Base-by-base conservation (phyloP, 1,139 yeast species). In the Taiozyma onychis region DNA sequence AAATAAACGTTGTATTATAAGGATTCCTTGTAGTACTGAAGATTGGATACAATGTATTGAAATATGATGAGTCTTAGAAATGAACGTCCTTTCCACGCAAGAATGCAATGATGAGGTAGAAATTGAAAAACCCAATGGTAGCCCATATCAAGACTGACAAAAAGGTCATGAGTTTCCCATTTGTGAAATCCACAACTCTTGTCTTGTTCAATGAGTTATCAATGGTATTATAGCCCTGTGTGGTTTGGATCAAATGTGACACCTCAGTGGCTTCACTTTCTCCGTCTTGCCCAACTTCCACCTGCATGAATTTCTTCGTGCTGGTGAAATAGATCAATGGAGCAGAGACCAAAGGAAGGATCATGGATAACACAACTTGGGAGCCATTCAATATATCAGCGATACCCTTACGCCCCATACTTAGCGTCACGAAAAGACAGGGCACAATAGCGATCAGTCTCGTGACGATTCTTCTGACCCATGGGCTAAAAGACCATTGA, bases 301-400 rank as follows among this genome's bases (percentile, higher is more conserved):
- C 97, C 45, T 83, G 74, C 99, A 93, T 93, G 52, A 84, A 82
- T 45, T 77, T 70, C 58, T 81, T 83, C 48, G 80, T 78, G 54
- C 89, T 80, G 0, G 97, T 90, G 68, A 91, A 91, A 67, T 83
- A 86, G 45, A 91, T 81, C 57, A 91, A 71, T 9, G 98, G 98
- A 0, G 97, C 97, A 28, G 91, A 82, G 4, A 90, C 95, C 54
- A 90, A 81, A 1, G 99, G 99, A 51, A 93, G 73, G 50, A 93
- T 76, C 54, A 93, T 67, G 4, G 96, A 85, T 43, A 93, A 74
- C 11, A 88, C 88, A 27, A 93, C 99, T 66, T 93, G 99, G 53
- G 93, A 83, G 11, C 85, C 83, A 62, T 93, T 93, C 58, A 93
- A 74, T 13, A 89, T 87, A 48, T 77, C 78, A 26, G 93, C 83